Conservation (phyloP, 2,329 filamentous ascomycete genomes). For the Clathrospora elynae region DNA sequence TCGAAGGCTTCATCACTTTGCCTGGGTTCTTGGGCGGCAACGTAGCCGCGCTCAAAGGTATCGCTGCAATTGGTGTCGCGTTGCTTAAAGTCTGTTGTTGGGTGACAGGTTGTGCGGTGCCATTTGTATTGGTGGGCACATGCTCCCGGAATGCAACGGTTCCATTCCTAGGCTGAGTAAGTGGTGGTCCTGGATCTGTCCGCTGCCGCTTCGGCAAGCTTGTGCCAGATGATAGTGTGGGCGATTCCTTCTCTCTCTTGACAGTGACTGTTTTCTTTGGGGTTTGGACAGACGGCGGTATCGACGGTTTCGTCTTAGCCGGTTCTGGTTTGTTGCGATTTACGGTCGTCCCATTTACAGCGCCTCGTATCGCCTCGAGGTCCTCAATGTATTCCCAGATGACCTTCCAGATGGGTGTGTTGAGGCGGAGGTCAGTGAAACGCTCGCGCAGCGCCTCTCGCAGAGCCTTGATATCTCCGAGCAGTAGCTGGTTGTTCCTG, state of each 20-base stretch:
- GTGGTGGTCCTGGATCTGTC: conserved; percentile 5
- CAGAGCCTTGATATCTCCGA: conserved; percentile 39
- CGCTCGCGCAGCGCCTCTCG: conserved; percentile 33
- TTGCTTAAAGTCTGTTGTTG: too few species aligned
- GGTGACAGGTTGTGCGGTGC: too few species aligned
- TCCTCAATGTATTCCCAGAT: conserved; percentile 42
- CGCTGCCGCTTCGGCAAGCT: conserved; percentile 25
- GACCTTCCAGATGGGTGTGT: conserved; percentile 33
- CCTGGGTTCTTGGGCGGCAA: too few species aligned
- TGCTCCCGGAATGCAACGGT: background rate
- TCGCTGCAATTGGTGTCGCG: too few species aligned
- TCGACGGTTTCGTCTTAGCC: background rate
- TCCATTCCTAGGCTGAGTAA: background rate
- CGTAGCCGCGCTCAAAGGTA: too few species aligned
- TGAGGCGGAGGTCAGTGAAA: conserved; percentile 39
- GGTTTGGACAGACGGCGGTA: too few species aligned
- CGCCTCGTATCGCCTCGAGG: conserved; percentile 33
- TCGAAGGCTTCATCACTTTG: too few species aligned
- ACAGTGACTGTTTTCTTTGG: conserved; percentile 6
- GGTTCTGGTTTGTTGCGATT: conserved; percentile 8
- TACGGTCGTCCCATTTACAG: conserved; percentile 29
- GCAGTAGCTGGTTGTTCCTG: conserved; percentile 33
- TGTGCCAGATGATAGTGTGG: background rate
- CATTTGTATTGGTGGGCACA: too few species aligned
- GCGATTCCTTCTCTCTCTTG: background rate